These are phyloP conservation scores for Brachypodium distachyon DNA, from an alignment of 202 grass and related monocot species.

Conservation along the genomic window DNA sequence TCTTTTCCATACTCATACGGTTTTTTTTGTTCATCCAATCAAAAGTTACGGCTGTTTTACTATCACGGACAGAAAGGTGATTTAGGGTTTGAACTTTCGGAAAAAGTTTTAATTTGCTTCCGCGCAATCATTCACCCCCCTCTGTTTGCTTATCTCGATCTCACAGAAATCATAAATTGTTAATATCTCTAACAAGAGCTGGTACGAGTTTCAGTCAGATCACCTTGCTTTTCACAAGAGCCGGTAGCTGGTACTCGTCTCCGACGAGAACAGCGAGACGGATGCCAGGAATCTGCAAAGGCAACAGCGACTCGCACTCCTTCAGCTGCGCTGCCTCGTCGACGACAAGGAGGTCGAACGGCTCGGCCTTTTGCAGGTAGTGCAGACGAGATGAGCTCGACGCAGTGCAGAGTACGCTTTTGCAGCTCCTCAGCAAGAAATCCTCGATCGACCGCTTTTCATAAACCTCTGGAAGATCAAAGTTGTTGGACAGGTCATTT, in stretches of 20 bases:
- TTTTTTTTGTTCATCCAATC: too few relatives aligned
- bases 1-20: too few relatives aligned
- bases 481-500: not conserved
- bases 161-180: too few relatives aligned
- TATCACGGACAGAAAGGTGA: too few relatives aligned
- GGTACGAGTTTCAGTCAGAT: not conserved
- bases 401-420: constrained; percentile 56
- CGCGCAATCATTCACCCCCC: too few relatives aligned
- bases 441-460: not conserved
- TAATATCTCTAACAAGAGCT: not conserved
- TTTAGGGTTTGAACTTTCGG: too few relatives aligned
- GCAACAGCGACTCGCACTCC: constrained; percentile 73
- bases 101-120: too few relatives aligned
- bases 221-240: constrained; percentile 66
- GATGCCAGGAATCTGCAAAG: constrained; percentile 42
- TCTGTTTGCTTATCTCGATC: too few relatives aligned
- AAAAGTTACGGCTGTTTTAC: too few relatives aligned
- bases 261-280: constrained; percentile 55
- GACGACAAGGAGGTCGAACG: constrained; percentile 47
- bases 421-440: constrained; percentile 26
- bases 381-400: constrained; percentile 32
- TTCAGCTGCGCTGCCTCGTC: constrained; percentile 86
- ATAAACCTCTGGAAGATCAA: not conserved
- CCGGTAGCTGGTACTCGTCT: constrained; percentile 58
- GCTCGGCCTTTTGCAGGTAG: not conserved